Evolutionary conservation across 208 protist species (phyloP), one percentile per base, ranked within the genome.

Genomic region (Novymonas esmeraldas): DNA sequence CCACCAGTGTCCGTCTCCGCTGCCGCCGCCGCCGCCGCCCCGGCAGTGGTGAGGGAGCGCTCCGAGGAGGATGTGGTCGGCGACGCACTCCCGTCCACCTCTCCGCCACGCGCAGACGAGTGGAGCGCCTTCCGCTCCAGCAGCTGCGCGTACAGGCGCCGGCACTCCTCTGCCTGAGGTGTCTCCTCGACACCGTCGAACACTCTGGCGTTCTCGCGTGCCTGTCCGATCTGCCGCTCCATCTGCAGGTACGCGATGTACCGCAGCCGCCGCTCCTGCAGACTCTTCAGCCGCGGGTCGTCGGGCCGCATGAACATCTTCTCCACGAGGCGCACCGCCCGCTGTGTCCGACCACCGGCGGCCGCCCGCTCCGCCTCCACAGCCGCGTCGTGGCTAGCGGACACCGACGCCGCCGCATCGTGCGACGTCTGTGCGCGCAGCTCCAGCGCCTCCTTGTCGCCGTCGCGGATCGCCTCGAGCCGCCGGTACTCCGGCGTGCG

Each of bases 221-320:
- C 81, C 67, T 85, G 81, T 38, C 75, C 73, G 42, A 95, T 95
- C 68, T 95, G 90, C 16, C 82, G 65, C 65, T 93, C 82, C 85
- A 95, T 87, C 67, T 93, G 87, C 52, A 93, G 56, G 64, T 92
- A 91, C 14, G 90, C 90, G 29, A 95, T 60, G 77, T 95, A 93
- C 26, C 83, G 75, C 41, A 95, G 83, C 14, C 90, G 79, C 65
- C 82, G 78, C 78, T 94, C 89, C 56, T 94, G 85, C 51, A 92
- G 42, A 4, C 73, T 82, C 61, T 81, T 57, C 41, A 94, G 72
- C 6, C 88, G 73, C 20, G 76, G 70, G 61, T 94, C 85, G 56
- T 88, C 79, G 9, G 85, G 83, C 18, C 80, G 73, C 73, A 92
- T 72, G 64, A 94, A 94, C 82, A 94, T 92, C 69, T 90, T 92